phyloP scores from a whole-genome alignment of 2,329 filamentous ascomycete genomes.

The Huntiella savannae region DNA sequence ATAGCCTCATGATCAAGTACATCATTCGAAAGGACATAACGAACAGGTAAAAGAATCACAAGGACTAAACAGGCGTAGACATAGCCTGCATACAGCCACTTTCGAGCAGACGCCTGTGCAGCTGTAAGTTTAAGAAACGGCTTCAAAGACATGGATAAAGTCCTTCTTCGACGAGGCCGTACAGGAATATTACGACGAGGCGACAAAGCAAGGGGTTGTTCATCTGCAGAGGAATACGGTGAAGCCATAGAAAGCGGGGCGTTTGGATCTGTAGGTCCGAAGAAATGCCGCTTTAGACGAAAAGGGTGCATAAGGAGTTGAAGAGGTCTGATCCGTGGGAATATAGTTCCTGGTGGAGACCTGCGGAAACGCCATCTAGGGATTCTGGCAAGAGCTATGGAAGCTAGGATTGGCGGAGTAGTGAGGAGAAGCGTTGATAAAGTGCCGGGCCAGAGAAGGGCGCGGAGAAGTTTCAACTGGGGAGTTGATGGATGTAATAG shows the following conservation, averaged over 20 bases:
- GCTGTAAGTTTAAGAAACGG: slow-evolving; percentile 68
- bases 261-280: slow-evolving; percentile 10
- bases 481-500: slow-evolving; percentile 60
- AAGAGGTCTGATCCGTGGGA: slow-evolving; percentile 1
- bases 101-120: slow-evolving; percentile 53
- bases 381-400: slow-evolving; percentile 67
- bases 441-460: slow-evolving; percentile 70
- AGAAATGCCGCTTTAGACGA: slow-evolving; percentile 8
- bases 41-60: slow-evolving; percentile 52
- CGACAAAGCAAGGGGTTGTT: neutral
- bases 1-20: slow-evolving; percentile 69
- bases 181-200: neutral
- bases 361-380: slow-evolving; percentile 78
- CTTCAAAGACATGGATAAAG: slow-evolving; percentile 43
- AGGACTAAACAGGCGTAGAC: slow-evolving; percentile 49
- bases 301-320: slow-evolving; percentile 5
- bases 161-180: slow-evolving; percentile 37
- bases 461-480: slow-evolving; percentile 69
- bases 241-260: neutral
- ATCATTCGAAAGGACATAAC: slow-evolving; percentile 44
- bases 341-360: slow-evolving; percentile 14
- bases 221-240: neutral
- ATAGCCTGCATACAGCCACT: slow-evolving; percentile 68
- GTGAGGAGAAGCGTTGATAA: slow-evolving; percentile 56
- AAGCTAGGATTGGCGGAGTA: slow-evolving; percentile 59